Evolutionary conservation across 164 flowering plant species (phyloP), one percentile per base, ranked within the genome.

Genomic region (Kingdonia uniflora): DNA sequence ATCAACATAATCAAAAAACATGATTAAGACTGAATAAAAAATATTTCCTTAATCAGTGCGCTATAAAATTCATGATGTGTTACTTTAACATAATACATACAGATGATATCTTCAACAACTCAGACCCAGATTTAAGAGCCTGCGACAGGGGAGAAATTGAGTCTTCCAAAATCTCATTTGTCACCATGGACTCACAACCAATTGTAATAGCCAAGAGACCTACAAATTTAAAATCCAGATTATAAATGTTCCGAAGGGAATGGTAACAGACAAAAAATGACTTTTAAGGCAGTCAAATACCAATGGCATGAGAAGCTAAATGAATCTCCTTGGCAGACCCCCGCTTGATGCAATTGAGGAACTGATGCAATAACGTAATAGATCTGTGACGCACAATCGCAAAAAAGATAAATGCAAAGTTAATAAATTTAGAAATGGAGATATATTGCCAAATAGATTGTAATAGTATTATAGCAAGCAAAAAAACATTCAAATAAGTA

Each of bases 181-280:
- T 79, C 13, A 82, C 81, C 41, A 62, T 61, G 43, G 80, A 79
- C 45, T 87, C 95, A 43, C 43, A 56, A 48, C 96, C 96, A 56
- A 76, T 73, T 12, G 95, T 91, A 64, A 91, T 57, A 19, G 87
- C 85, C 61, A 91, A 62, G 71, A 91, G 56, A 26, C 96, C 96
- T 91, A 13, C 14, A 23, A 56, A 64, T 15, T 11, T 14, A 21
- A 58, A 37, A 19, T 44, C 7, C 14, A 48, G 7, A 55, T 1
- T n/a, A 50, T 42, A 24, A 44, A 23, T 51, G 17, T n/a, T n/a
- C n/a, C 35, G 35, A 29, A 29, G 8, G 8, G 8, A 29, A 29
- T n/a, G n/a, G n/a, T n/a, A n/a, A n/a, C n/a, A n/a, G 8, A 29
- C 35, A 29, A 29, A 29, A 29, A 29, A 29, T 29, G 35, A 3